phyloP scores from a whole-genome alignment of 1,284 basidiomycete species.

The Heterobasidion parviporum region DNA sequence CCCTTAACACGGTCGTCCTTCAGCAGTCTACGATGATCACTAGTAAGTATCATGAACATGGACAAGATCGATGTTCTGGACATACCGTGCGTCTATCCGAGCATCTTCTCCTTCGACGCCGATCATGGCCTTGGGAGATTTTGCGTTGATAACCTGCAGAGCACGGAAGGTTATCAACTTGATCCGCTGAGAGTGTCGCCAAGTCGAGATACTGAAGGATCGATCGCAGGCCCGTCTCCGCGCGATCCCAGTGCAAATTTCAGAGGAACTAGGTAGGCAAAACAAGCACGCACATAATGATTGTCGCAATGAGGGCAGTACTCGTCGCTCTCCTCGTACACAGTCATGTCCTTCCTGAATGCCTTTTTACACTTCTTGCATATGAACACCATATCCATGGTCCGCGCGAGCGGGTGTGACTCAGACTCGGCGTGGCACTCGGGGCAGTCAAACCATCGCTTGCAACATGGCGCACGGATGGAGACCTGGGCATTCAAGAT shows the following conservation, averaged over 20 bases:
- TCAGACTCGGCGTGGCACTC: slow-evolving; percentile 87
- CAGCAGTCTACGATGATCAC: slow-evolving; percentile 41
- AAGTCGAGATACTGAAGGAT: no score
- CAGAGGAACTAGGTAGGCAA: neutral
- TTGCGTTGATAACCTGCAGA: slow-evolving; percentile 83
- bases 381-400: slow-evolving; percentile 86
- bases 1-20: slow-evolving; percentile 62
- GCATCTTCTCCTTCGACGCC: slow-evolving; percentile 89
- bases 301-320: slow-evolving; percentile 98
- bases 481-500: slow-evolving; percentile 90
- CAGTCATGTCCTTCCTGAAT: slow-evolving; percentile 89
- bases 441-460: slow-evolving; percentile 92
- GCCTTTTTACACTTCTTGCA: slow-evolving; percentile 99
- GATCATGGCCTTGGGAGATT: slow-evolving; percentile 81
- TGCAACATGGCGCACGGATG: slow-evolving; percentile 91
- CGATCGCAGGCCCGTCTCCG: no score
- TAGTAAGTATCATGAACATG: neutral
- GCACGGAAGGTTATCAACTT: neutral
- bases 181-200: neutral
- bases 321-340: slow-evolving; percentile 94
- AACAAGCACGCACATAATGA: slow-evolving; percentile 71
- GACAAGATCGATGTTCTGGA: slow-evolving; percentile 8
- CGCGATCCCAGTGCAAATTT: no score
- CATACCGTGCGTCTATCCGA: slow-evolving; percentile 77
- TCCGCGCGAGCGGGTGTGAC: slow-evolving; percentile 69